phyloP scores from a whole-genome alignment of 768 basidiomycete species.

The Kwoniella botswanensis region DNA sequence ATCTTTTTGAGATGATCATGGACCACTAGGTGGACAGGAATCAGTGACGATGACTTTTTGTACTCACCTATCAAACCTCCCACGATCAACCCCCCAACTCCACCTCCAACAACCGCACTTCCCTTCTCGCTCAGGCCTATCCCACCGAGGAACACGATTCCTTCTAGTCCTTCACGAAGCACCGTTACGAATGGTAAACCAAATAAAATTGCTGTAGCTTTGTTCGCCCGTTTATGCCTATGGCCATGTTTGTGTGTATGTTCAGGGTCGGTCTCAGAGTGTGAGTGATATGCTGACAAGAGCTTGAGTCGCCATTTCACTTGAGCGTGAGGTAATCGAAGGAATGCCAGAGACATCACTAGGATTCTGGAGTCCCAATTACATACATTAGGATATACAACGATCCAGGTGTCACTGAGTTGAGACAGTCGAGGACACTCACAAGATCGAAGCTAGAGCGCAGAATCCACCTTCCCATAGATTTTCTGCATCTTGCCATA shows the following conservation, averaged over 20 bases:
- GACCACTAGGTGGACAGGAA: too few relatives aligned
- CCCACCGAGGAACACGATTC: conserved; percentile 86
- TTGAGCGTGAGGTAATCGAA: conserved; percentile 88
- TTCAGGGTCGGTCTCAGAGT: conserved; percentile 10
- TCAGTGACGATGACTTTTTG: background rate
- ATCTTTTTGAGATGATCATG: too few relatives aligned
- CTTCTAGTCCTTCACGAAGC: conserved; percentile 88
- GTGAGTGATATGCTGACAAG: conserved; percentile 67
- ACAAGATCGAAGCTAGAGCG: conserved; percentile 42
- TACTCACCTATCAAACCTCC: conserved; percentile 70
- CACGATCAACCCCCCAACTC: conserved; percentile 76
- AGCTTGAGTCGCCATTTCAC: conserved; percentile 90
- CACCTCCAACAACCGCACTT: conserved; percentile 81
- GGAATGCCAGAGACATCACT: conserved; percentile 66
- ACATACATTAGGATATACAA: background rate
- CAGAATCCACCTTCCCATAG: conserved; percentile 81
- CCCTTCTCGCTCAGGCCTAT: conserved; percentile 74
- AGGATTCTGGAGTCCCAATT: conserved; percentile 28
- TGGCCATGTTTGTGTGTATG: background rate
- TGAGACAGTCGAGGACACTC: conserved; percentile 7
- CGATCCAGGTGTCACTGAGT: background rate
- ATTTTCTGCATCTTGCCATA: conserved; percentile 82
- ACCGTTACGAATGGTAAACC: conserved; percentile 86
- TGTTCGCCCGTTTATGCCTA: conserved; percentile 11
- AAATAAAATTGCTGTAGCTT: conserved; percentile 65